These are phyloP conservation scores for Abrus pulchellus DNA, from an alignment of 306 rosid genomes.

Conservation along the genomic window DNA sequence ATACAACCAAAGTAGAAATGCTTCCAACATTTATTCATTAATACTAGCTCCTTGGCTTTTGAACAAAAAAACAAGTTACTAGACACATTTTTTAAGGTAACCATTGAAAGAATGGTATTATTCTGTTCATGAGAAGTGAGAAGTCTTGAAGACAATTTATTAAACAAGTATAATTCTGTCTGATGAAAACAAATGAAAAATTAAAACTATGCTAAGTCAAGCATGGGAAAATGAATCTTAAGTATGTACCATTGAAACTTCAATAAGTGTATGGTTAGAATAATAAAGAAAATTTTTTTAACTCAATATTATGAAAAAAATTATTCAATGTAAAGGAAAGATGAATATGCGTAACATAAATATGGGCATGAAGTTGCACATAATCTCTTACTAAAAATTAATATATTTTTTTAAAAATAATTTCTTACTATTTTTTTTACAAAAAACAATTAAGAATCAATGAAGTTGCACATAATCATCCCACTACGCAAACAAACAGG, in stretches of 20 bases:
- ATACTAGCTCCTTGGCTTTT: neutral
- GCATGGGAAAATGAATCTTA: conserved; percentile 30
- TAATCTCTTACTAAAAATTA: too few relatives aligned
- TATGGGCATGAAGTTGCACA: too few relatives aligned
- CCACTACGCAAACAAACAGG: too few relatives aligned
- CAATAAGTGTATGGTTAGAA: conserved; percentile 66
- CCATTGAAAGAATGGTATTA: neutral
- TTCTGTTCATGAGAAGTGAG: too few relatives aligned
- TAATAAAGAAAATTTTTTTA: conserved; percentile 79
- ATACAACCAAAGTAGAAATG: neutral
- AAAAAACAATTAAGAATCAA: too few relatives aligned
- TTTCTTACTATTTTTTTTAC: too few relatives aligned
- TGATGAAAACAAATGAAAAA: conserved; percentile 11
- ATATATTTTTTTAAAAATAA: too few relatives aligned
- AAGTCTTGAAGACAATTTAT: neutral
- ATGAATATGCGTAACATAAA: too few relatives aligned
- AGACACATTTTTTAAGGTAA: neutral
- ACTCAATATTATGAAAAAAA: conserved; percentile 44
- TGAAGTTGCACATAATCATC: too few relatives aligned
- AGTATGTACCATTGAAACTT: conserved; percentile 70
- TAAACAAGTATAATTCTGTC: conserved; percentile 11
- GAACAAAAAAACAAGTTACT: neutral
- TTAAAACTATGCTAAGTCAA: neutral
- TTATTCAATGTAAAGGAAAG: too few relatives aligned
- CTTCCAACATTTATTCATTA: neutral